Conservation (phyloP, 495 filamentous ascomycete genomes). For the Penicillium alfredii region DNA sequence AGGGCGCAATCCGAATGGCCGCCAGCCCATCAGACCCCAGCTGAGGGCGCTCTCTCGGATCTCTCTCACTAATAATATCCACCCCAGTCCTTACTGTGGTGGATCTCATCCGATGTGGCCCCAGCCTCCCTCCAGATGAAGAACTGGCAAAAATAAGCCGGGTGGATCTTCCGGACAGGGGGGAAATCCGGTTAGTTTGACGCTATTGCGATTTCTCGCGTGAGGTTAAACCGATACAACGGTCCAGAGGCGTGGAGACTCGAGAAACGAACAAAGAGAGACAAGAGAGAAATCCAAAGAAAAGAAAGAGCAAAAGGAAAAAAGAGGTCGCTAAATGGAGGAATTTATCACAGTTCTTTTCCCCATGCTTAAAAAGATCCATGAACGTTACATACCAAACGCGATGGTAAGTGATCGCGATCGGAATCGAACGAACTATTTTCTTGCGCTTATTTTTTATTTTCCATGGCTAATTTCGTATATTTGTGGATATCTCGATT, state of each 20-base stretch:
- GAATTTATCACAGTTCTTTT: no score
- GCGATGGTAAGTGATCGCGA: no score
- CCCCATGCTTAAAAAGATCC: no score
- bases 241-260: no score
- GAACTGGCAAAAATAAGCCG: not conserved
- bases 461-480: no score
- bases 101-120: not conserved
- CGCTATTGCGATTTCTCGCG: not conserved
- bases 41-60: not conserved
- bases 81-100: not conserved
- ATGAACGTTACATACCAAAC: no score
- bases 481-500: no score
- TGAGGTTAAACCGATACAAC: not conserved
- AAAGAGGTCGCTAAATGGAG: constrained; percentile 3
- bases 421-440: no score
- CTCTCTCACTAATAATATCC: not conserved
- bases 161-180: not conserved
- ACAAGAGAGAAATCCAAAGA: constrained; percentile 12
- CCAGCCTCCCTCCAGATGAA: not conserved
- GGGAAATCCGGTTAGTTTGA: no score
- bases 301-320: constrained; percentile 7
- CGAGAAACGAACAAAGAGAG: no score
- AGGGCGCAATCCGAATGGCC: not conserved
- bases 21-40: not conserved
- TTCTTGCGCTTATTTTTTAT: no score